Evolutionary conservation across 1,284 basidiomycete genomes (phyloP).

Genomic region (Puccinia coronata): DNA sequence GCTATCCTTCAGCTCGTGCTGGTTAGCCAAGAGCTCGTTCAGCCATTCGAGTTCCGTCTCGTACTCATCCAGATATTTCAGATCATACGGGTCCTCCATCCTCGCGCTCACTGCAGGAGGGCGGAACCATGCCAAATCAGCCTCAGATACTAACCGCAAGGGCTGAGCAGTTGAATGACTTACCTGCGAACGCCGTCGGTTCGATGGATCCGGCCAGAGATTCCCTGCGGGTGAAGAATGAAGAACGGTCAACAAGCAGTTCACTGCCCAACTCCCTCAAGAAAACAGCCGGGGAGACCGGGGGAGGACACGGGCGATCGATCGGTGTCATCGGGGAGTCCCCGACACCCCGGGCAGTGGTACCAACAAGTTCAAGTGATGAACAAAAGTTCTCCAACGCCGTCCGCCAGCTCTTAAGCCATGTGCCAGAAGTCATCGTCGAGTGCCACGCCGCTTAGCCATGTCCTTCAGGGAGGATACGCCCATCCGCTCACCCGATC

Average conservation of each 20-base stretch:
- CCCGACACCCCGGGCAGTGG: too few species aligned
- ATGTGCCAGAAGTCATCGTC: neutral
- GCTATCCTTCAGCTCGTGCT: neutral
- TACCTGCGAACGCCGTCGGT: neutral
- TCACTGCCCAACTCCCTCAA: too few species aligned
- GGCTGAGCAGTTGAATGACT: neutral
- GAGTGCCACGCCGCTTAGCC: neutral
- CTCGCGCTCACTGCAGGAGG: neutral
- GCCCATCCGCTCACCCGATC: constrained; percentile 80
- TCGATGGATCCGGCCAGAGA: neutral
- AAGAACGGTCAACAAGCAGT: too few species aligned
- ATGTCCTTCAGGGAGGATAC: constrained; percentile 84
- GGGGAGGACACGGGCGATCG: too few species aligned
- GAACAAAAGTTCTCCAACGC: too few species aligned
- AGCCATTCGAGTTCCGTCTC: constrained; percentile 41
- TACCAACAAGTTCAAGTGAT: too few species aligned
- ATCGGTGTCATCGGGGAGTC: too few species aligned
- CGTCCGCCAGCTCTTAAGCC: too few species aligned
- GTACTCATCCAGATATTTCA: constrained; percentile 33
- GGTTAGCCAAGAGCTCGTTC: constrained; percentile 26
- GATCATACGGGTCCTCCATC: constrained; percentile 13
- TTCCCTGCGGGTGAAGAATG: too few species aligned
- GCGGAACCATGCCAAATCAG: neutral
- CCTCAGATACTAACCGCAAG: neutral
- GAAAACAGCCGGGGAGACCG: too few species aligned